Evolutionary conservation across 1,284 basidiomycete species (phyloP).

Genomic region (Malassezia nana): DNA sequence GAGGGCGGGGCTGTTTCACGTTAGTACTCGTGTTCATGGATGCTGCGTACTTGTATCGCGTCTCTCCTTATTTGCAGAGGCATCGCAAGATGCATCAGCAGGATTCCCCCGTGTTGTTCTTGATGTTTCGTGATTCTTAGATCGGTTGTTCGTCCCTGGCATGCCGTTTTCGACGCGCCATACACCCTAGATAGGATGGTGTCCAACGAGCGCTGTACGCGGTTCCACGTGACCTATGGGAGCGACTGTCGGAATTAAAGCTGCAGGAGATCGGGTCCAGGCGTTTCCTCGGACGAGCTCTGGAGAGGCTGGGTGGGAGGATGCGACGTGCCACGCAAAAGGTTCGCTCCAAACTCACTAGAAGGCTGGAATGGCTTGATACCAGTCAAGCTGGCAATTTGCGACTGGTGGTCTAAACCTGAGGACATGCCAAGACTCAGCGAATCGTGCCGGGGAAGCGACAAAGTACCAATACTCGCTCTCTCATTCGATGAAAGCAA

Average conservation of each 20-base stretch:
- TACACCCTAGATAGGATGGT: neutral
- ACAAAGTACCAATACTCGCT: neutral
- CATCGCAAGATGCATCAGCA: neutral
- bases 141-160: neutral
- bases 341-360: constrained; percentile 28
- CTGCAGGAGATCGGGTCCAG: constrained; percentile 12
- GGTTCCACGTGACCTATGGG: neutral
- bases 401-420: constrained; percentile 1
- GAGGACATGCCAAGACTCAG: neutral
- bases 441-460: neutral
- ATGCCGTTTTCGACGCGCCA: neutral
- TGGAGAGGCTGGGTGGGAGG: neutral
- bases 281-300: neutral
- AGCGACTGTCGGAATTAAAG: neutral
- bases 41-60: neutral
- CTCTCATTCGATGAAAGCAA: too few species aligned
- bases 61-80: neutral
- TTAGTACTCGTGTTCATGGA: neutral
- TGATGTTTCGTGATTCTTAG: neutral
- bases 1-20: neutral
- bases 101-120: neutral
- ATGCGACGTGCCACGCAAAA: neutral
- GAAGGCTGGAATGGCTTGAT: constrained; percentile 44
- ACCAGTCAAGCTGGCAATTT: constrained; percentile 9
- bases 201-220: neutral